A percentile compares a stretch with the other conserved stretches of the same genome.
Conservation (phyloP, 2,329 filamentous ascomycete species). For the Neonectria coccinea region DNA sequence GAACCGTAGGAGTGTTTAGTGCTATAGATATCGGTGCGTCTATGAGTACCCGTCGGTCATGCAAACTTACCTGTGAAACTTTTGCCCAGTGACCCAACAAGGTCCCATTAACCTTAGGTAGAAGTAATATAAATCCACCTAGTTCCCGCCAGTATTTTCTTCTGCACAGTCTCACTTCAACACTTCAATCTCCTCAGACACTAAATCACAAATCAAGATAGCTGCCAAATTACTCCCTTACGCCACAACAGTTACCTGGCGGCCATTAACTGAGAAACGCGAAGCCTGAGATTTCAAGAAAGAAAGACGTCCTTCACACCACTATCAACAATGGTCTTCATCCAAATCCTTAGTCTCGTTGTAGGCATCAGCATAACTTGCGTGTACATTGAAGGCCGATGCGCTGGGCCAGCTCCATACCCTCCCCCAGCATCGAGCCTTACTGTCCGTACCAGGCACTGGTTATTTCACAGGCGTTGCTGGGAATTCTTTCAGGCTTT, state of each 20-base stretch:
- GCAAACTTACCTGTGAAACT: too few relatives aligned
- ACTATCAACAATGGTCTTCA: background rate
- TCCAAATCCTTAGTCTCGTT: background rate
- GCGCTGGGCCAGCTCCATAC: background rate
- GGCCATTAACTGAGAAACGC: background rate
- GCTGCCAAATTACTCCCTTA: background rate
- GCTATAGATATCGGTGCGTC: too few relatives aligned
- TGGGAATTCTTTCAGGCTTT: background rate
- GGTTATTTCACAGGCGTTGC: background rate
- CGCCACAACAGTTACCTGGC: background rate
- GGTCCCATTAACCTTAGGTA: background rate
- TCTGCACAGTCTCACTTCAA: background rate
- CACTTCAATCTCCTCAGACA: background rate
- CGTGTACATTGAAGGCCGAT: background rate
- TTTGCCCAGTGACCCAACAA: too few relatives aligned
- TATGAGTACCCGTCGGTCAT: too few relatives aligned
- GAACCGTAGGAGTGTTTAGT: too few relatives aligned
- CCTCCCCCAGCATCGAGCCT: background rate
- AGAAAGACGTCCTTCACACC: background rate
- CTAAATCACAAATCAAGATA: background rate
- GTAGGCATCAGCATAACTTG: background rate
- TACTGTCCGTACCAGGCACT: background rate
- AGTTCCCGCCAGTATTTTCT: too few relatives aligned
- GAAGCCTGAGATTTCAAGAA: background rate
- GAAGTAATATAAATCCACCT: background rate